Base-by-base conservation (phyloP, 345 rosid species). In the Hibiscus trionum region DNA sequence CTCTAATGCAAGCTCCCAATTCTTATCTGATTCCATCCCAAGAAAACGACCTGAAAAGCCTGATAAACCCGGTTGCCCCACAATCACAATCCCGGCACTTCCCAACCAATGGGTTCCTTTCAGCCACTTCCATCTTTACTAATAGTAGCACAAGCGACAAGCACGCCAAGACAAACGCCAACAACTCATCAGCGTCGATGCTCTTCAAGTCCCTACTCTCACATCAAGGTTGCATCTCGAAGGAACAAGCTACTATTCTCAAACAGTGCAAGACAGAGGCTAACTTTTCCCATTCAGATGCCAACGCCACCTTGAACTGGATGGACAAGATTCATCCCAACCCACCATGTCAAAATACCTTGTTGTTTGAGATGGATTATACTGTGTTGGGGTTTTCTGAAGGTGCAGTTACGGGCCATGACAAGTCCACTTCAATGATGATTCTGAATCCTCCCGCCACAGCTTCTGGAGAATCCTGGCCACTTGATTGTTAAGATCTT, bases 261-360 rank as follows among this genome's bases (percentile, higher is more conserved):
- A 85, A 79, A 24, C 88, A 86, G 73, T 85, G 86, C 79, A 93
- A 86, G 80, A 80, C 85, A 72, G 97, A 88, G 71, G 77, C 75
- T 3, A 82, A 60, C 73, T 81, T 79, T 83, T 82, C 84, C 77
- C 77, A 71, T 53, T 82, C 75, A 69, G 83, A 76, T 71, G 81
- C 71, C 33, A 78, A 71, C 80, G 77, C 69, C 79, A 75, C 71
- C 80, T 63, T 82, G 52, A 66, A 68, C 68, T 77, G 84, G 77
- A 63, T 77, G 75, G 83, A 86, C 33, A 86, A 75, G 79, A 74
- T 75, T 67, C 76, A 80, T 12, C 69, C 71, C 46, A 78, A 61
- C 72, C 73, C 80, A 29, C 71, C 78, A 21, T 78, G 29, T 76
- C 82, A 80, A n/a, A 84, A 80, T 60, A 86, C 90, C 67, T 66